Percentiles rank a stretch among this genome's conserved stretches.
Conservation (phyloP, 2,329 filamentous ascomycete species). For the Ploettnerulaceae sp. region DNA sequence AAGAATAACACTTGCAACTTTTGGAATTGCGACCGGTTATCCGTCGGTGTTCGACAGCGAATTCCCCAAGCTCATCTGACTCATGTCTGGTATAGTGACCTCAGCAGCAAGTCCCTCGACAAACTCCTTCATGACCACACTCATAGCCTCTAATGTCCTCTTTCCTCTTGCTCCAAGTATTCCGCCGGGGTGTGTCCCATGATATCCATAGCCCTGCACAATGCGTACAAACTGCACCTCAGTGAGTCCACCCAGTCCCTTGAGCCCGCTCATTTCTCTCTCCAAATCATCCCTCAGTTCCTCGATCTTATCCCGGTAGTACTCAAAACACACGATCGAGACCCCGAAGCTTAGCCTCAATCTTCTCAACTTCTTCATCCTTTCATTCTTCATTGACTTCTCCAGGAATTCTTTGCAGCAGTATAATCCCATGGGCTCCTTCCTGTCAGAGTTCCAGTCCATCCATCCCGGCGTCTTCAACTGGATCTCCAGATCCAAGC, state of each 20-base stretch:
- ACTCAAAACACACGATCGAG: neutral
- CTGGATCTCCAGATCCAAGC: neutral
- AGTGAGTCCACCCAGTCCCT: neutral
- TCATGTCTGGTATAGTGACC: neutral
- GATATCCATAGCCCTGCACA: neutral
- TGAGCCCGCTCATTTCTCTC: neutral
- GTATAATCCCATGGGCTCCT: neutral
- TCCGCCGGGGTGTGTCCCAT: neutral
- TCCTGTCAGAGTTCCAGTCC: neutral
- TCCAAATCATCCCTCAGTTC: slow-evolving; percentile 16
- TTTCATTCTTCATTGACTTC: slow-evolving; percentile 20
- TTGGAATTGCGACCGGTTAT: too few species aligned
- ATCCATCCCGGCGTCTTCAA: neutral
- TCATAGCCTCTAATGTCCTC: neutral
- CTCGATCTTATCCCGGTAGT: neutral
- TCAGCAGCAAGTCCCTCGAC: neutral
- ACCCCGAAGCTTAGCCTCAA: neutral
- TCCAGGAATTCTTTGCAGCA: neutral
- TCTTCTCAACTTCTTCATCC: slow-evolving; percentile 32
- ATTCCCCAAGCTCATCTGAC: neutral
- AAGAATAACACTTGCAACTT: too few species aligned
- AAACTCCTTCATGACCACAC: neutral
- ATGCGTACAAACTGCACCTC: neutral
- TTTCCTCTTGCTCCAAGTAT: neutral
- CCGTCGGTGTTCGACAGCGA: too few species aligned